A percentile compares a stretch with the other conserved stretches of the same genome.
These are phyloP conservation scores for Licmophora abbreviata DNA, from an alignment of 108 stramenopile genomes.

Conservation along the genomic window DNA sequence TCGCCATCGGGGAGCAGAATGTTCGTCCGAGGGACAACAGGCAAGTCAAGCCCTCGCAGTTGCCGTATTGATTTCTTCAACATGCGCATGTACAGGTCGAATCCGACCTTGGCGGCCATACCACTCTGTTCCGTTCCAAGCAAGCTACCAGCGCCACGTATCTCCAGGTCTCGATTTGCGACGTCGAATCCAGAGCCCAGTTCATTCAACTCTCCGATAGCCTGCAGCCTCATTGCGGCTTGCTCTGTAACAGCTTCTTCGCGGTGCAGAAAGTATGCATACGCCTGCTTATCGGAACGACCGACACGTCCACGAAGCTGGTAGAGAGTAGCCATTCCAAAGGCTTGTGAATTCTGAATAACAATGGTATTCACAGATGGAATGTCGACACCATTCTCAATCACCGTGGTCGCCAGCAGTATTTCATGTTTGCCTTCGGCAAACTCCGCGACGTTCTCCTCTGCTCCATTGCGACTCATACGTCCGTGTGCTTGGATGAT, in stretches of 20 bases:
- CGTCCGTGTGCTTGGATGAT: conserved; percentile 86
- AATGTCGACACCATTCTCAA: conserved; percentile 97
- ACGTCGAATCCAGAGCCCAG: conserved; percentile 89
- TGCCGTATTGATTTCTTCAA: conserved; percentile 83
- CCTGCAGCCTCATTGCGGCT: conserved; percentile 75
- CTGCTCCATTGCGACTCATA: conserved; percentile 57
- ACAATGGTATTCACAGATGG: conserved; percentile 93
- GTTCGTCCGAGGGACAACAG: conserved; percentile 67
- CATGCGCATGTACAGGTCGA: conserved; percentile 95
- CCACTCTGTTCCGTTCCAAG: conserved; percentile 91
- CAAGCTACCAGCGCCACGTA: conserved; percentile 88
- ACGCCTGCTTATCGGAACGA: conserved; percentile 80
- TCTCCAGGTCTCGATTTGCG: conserved; percentile 90
- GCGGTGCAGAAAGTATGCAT: conserved; percentile 80
- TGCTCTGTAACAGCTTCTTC: conserved; percentile 61
- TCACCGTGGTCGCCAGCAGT: conserved; percentile 91
- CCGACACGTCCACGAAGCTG: conserved; percentile 94
- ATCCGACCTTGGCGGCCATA: conserved; percentile 87
- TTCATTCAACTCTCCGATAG: conserved; percentile 80
- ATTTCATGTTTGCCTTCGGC: conserved; percentile 83
- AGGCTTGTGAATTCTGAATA: conserved; percentile 83
- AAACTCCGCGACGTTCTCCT: conserved; percentile 78
- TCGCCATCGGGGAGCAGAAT: conserved; percentile 58
- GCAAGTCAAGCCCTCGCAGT: conserved; percentile 73
- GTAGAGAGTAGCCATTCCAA: conserved; percentile 92